Evolutionary conservation across 148 eudicot species (phyloP).

Genomic region (Persicaria tinctoria): DNA sequence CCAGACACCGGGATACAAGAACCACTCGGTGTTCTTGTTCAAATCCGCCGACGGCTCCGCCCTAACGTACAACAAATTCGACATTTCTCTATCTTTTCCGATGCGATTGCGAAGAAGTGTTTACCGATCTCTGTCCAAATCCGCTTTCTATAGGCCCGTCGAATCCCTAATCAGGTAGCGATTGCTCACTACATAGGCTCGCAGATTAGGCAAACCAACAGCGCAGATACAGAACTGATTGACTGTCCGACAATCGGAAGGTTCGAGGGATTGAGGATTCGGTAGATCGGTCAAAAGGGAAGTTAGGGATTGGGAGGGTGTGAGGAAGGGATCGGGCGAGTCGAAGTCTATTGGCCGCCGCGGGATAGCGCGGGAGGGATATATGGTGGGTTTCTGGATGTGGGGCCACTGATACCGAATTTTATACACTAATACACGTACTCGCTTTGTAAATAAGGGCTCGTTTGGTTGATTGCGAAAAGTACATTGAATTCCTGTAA

Average conservation of each 20-base stretch:
- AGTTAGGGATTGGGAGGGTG: neutral
- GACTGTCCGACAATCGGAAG: neutral
- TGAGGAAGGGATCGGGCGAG: neutral
- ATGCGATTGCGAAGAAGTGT: neutral
- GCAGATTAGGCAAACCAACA: neutral
- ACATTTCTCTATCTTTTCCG: slow-evolving; percentile 23
- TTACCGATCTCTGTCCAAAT: neutral
- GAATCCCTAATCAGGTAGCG: slow-evolving; percentile 1
- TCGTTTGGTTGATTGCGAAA: too few relatives aligned
- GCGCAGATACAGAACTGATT: neutral
- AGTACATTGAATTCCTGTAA: too few relatives aligned
- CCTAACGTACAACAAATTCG: slow-evolving; percentile 51
- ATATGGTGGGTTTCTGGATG: neutral
- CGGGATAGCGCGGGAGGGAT: neutral
- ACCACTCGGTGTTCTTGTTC: slow-evolving; percentile 82
- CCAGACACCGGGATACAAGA: slow-evolving; percentile 83
- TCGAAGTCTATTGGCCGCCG: slow-evolving; percentile 1
- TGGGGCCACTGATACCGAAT: neutral
- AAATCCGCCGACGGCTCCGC: slow-evolving; percentile 70
- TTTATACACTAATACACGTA: too few relatives aligned
- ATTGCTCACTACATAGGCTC: neutral
- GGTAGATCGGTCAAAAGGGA: neutral
- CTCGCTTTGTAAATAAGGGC: too few relatives aligned
- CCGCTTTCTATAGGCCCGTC: neutral
- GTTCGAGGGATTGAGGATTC: neutral